A percentile compares a stretch with the other conserved stretches of the same genome.
These are phyloP conservation scores for Linum trigynum DNA, from an alignment of 345 rosid species.

Conservation along the genomic window DNA sequence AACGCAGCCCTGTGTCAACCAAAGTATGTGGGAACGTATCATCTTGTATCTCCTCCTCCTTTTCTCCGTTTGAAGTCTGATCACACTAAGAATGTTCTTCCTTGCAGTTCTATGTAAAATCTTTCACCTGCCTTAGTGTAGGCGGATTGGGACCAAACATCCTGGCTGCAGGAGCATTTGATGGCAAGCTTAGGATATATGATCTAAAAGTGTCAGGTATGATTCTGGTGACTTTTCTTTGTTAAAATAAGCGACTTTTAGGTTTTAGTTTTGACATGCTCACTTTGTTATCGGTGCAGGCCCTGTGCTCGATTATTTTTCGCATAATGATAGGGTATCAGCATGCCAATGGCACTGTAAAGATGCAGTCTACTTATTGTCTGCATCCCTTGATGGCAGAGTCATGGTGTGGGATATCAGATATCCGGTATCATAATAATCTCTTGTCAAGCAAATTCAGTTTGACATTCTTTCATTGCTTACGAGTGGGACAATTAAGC, in stretches of 20 bases:
- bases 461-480: slow-evolving; percentile 1
- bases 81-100: slow-evolving; percentile 1
- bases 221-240: background rate
- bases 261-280: background rate
- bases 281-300: slow-evolving; percentile 33
- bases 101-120: slow-evolving; percentile 74
- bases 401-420: slow-evolving; percentile 98
- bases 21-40: slow-evolving; percentile 35
- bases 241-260: no score
- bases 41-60: slow-evolving; percentile 9
- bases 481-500: background rate
- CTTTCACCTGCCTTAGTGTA: slow-evolving; percentile 63
- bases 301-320: slow-evolving; percentile 69
- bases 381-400: slow-evolving; percentile 97
- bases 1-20: slow-evolving; percentile 59
- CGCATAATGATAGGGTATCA: slow-evolving; percentile 85
- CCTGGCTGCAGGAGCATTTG: slow-evolving; percentile 86
- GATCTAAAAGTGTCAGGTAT: slow-evolving; percentile 96
- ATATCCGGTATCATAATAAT: slow-evolving; percentile 62
- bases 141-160: slow-evolving; percentile 92
- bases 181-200: slow-evolving; percentile 84
- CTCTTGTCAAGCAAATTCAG: slow-evolving; percentile 2
- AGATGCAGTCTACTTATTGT: slow-evolving; percentile 72
- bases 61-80: slow-evolving; percentile 6
- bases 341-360: slow-evolving; percentile 88